These are phyloP conservation scores for Acorus calamus DNA, from an alignment of 106 monocot species.

Conservation along the genomic window DNA sequence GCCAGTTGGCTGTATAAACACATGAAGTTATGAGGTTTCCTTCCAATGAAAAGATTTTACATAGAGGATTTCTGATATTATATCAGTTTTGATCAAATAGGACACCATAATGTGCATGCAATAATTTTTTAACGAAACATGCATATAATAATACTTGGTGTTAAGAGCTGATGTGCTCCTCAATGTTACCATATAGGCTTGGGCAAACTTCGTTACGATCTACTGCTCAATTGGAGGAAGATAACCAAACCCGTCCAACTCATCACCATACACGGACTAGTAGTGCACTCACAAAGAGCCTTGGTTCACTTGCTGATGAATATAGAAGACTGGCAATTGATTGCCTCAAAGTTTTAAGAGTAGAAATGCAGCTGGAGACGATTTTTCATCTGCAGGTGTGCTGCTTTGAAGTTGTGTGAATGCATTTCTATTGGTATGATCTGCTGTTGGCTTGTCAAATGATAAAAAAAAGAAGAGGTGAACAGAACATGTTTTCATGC, in stretches of 20 bases:
- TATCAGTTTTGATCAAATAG: too few species aligned
- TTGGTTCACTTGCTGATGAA: constrained; percentile 71
- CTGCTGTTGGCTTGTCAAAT: background rate
- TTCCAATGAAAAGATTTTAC: too few species aligned
- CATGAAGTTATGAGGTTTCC: too few species aligned
- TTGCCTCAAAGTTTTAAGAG: constrained; percentile 83
- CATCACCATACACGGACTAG: constrained; percentile 42
- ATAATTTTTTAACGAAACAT: too few species aligned
- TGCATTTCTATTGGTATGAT: background rate
- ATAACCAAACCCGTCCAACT: constrained; percentile 17
- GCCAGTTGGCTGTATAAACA: too few species aligned
- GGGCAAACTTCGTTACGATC: constrained; percentile 51
- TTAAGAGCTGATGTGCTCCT: too few species aligned
- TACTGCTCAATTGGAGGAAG: constrained; percentile 20
- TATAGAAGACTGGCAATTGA: constrained; percentile 83
- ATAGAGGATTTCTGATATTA: too few species aligned
- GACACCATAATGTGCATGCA: too few species aligned
- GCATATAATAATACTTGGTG: too few species aligned
- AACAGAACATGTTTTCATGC: constrained; percentile 6
- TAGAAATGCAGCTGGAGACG: constrained; percentile 97
- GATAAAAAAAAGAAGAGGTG: background rate
- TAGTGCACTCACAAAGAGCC: constrained; percentile 63
- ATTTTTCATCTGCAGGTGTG: constrained; percentile 90
- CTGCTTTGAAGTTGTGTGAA: background rate
- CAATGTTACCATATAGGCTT: constrained; percentile 36